Base-by-base conservation (phyloP, 495 filamentous ascomycete species). In the Elaphomyces granulatus region DNA sequence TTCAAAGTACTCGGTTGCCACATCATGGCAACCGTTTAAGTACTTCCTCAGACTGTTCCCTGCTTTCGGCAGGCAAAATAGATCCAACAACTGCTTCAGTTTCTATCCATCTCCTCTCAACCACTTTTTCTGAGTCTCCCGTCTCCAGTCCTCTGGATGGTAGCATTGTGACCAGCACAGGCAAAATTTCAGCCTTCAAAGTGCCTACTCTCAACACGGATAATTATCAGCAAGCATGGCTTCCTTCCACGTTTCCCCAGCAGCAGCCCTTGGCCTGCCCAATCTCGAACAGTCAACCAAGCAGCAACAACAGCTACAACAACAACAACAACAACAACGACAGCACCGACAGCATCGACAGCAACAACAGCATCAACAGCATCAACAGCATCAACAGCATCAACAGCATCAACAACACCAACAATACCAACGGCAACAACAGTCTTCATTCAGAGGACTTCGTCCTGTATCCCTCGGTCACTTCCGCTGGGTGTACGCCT, bases 121-220 rank as follows among this genome's bases (percentile, higher is more conserved):
- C 45, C 17, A 49, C 47, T 44, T 37, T 58, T 55, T 60, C 60
- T 66, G 61, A 68, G 62, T 53, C 55, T 64, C 56, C 56, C 60
- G 42, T 57, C 44, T 40, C 46, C 54, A 71, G 64, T 64, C 53
- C 70, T 75, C 64, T 71, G 68, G 72, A 72, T 43, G 63, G 67
- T 62, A 59, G 53, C 59, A 61, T 63, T 46, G 58, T 63, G 62
- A 57, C 60, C 68, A 59, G 59, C 66, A 68, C 61, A 59, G 69
- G 68, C 72, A 69, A 67, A 49, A 43, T 37, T 32, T 39, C 47
- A 40, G 38, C 45, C 40, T 53, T 56, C 61, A 62, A 56, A 48
- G 45, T 67, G 48, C 65, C 60, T 63, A 73, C 72, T 67, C 71
- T 68, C 71, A 77, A 59, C 66, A 78, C 74, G 74, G 74, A 75